Conservation (phyloP, 2,329 filamentous ascomycete genomes). For the Fusarium verrucosum region DNA sequence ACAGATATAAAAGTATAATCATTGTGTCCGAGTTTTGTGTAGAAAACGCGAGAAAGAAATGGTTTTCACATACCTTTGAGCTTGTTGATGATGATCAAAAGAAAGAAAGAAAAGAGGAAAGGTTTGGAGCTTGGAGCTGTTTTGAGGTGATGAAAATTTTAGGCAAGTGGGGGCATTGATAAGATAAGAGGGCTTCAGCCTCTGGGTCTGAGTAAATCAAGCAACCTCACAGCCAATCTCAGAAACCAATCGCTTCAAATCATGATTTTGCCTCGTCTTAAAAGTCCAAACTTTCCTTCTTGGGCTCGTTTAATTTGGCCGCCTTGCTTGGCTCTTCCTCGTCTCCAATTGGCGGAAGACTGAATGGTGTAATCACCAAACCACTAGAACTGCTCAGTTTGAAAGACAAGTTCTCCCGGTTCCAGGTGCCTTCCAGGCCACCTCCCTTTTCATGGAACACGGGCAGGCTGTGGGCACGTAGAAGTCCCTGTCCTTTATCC, state of each 20-base stretch:
- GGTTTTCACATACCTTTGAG: conserved; percentile 32
- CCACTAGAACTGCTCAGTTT: conserved; percentile 82
- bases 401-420: conserved; percentile 89
- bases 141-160: conserved; percentile 39
- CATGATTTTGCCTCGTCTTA: conserved; percentile 50
- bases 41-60: conserved; percentile 3
- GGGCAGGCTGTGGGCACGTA: conserved; percentile 84
- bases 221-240: not conserved
- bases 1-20: conserved; percentile 67
- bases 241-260: not conserved
- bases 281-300: conserved; percentile 76
- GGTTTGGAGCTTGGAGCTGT: conserved; percentile 26
- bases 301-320: conserved; percentile 63
- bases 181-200: conserved; percentile 21
- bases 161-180: conserved; percentile 30
- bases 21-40: conserved; percentile 46
- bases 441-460: conserved; percentile 90
- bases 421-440: conserved; percentile 71
- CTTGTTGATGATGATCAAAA: conserved; percentile 33
- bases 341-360: conserved; percentile 84
- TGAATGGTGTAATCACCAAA: conserved; percentile 87
- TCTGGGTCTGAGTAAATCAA: not conserved
- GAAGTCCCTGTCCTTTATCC: conserved; percentile 79
- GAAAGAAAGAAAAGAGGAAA: conserved; percentile 23
- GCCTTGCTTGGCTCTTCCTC: conserved; percentile 58